Conservation (phyloP, 2,329 filamentous ascomycete species). For the Blastomyces parvus region DNA sequence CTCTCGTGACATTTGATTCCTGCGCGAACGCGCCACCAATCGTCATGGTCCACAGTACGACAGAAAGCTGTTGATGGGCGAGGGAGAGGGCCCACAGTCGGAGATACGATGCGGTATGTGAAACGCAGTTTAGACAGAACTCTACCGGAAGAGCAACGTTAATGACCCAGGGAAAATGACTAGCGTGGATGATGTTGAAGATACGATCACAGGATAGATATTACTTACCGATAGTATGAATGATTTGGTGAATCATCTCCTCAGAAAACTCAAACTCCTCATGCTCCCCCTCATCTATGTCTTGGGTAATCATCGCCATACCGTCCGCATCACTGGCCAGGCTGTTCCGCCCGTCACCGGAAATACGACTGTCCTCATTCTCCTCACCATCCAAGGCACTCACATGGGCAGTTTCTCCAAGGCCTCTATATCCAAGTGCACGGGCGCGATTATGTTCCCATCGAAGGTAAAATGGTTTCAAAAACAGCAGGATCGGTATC, state of each 20-base stretch:
- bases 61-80: slow-evolving; percentile 93
- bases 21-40: slow-evolving; percentile 64
- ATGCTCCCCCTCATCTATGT: slow-evolving; percentile 69
- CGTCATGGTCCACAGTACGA: slow-evolving; percentile 96
- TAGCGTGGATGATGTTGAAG: not conserved
- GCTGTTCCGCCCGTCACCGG: slow-evolving; percentile 51
- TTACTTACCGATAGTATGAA: slow-evolving; percentile 85
- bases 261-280: slow-evolving; percentile 97
- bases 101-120: slow-evolving; percentile 95
- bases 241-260: slow-evolving; percentile 97
- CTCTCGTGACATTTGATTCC: slow-evolving; percentile 54
- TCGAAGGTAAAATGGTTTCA: slow-evolving; percentile 92
- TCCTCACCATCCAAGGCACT: slow-evolving; percentile 87
- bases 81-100: slow-evolving; percentile 96
- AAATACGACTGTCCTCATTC: slow-evolving; percentile 53
- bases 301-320: slow-evolving; percentile 79
- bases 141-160: slow-evolving; percentile 44
- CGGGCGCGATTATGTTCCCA: slow-evolving; percentile 87
- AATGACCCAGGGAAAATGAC: slow-evolving; percentile 14
- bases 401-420: slow-evolving; percentile 79
- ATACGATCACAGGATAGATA: not conserved
- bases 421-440: slow-evolving; percentile 80
- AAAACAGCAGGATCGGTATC: slow-evolving; percentile 81
- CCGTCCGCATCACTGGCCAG: slow-evolving; percentile 69
- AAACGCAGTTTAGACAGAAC: slow-evolving; percentile 98